Evolutionary conservation across 1,284 basidiomycete genomes (phyloP).

Genomic region (Cutaneotrichosporon cyanovorans): DNA sequence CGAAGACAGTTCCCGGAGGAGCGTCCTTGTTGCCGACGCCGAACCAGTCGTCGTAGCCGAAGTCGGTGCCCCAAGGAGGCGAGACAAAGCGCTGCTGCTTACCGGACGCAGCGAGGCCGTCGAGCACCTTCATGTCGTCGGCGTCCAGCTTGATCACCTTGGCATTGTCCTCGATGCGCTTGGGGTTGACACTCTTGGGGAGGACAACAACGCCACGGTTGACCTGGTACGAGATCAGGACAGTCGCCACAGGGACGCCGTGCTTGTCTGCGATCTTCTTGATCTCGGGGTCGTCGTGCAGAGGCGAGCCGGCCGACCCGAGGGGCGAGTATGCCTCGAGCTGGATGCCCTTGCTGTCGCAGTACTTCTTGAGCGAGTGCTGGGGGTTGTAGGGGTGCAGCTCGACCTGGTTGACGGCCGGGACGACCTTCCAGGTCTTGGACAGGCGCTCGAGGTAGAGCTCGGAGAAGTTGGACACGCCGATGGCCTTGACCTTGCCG

Average conservation of each 20-base stretch:
- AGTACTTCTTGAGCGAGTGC: constrained; percentile 60
- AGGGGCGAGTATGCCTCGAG: constrained; percentile 78
- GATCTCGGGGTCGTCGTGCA: constrained; percentile 63
- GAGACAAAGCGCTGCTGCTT: constrained; percentile 53
- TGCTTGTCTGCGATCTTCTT: constrained; percentile 59
- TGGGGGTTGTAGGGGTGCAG: constrained; percentile 66
- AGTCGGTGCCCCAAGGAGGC: constrained; percentile 41
- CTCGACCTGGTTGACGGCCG: constrained; percentile 63
- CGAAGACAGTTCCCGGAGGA: constrained; percentile 32
- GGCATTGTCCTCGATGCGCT: constrained; percentile 49
- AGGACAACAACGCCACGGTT: constrained; percentile 56
- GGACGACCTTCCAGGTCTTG: constrained; percentile 54
- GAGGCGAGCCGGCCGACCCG: constrained; percentile 59
- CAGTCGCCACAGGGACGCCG: constrained; percentile 54
- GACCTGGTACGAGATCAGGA: constrained; percentile 38
- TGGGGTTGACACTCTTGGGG: constrained; percentile 67
- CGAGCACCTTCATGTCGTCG: constrained; percentile 58
- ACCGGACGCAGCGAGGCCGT: constrained; percentile 59
- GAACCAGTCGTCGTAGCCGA: constrained; percentile 42
- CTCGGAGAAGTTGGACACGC: constrained; percentile 38
- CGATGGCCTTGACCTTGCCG: constrained; percentile 52
- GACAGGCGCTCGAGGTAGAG: constrained; percentile 49
- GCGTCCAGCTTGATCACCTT: constrained; percentile 49
- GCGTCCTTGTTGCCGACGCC: constrained; percentile 40
- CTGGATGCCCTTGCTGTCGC: constrained; percentile 61